phyloP scores from a whole-genome alignment of 768 basidiomycete genomes.

The Trametes meyenii region DNA sequence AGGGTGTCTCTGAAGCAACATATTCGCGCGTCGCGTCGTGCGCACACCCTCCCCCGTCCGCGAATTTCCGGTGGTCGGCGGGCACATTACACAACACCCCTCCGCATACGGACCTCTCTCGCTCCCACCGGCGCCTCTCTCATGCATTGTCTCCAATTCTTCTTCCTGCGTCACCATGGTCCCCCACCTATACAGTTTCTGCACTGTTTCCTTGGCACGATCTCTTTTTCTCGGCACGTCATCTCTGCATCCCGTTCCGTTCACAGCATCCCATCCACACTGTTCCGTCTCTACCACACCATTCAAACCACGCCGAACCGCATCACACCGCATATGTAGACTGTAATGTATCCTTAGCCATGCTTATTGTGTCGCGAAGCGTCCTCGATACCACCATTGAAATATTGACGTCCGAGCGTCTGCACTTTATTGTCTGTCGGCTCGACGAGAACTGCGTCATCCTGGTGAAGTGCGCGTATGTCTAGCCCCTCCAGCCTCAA shows the following conservation, averaged over 20 bases:
- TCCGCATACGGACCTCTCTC: neutral
- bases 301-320: neutral
- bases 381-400: slow-evolving; percentile 1
- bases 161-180: neutral
- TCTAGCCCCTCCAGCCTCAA: no score
- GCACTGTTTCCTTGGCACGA: neutral
- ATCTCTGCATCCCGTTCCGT: neutral
- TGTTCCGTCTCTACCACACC: neutral
- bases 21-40: neutral
- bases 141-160: neutral
- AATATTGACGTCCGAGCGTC: neutral
- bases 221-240: neutral
- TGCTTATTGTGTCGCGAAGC: slow-evolving; percentile 13
- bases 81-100: neutral
- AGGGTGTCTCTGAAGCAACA: neutral
- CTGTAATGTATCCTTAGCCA: slow-evolving; percentile 15
- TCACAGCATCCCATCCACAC: slow-evolving; percentile 1
- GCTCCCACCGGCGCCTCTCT: neutral
- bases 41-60: neutral
- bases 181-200: neutral
- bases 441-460: neutral
- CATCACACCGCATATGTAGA: slow-evolving; percentile 15
- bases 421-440: neutral
- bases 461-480: no score
- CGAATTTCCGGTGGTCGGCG: neutral